These are phyloP conservation scores for Apiospora arundinis DNA, from an alignment of 2,329 filamentous ascomycete species.

Conservation along the genomic window DNA sequence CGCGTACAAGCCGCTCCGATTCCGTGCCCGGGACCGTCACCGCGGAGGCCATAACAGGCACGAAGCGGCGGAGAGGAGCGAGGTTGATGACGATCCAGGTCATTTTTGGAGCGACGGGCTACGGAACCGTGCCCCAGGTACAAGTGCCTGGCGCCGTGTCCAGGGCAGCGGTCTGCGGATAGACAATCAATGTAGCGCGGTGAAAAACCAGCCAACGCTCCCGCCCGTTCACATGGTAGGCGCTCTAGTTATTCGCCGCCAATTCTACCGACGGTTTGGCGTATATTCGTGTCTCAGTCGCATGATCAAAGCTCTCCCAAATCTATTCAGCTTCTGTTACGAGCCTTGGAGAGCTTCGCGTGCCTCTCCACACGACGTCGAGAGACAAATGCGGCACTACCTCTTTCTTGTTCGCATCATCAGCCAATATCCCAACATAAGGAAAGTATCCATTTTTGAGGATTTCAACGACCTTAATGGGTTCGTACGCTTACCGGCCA, in stretches of 20 bases:
- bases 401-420: not conserved
- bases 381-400: not conserved
- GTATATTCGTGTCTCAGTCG: no score
- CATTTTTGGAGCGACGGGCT: not conserved
- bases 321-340: not conserved
- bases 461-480: not conserved
- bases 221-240: not conserved
- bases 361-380: not conserved
- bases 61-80: not conserved
- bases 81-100: not conserved
- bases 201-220: no score
- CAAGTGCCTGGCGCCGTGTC: not conserved
- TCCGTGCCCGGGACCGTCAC: not conserved
- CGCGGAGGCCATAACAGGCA: not conserved
- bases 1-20: not conserved
- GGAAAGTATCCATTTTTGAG: not conserved
- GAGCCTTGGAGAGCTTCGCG: not conserved
- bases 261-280: slow-evolving; percentile 15
- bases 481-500: no score
- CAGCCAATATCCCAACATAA: not conserved
- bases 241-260: slow-evolving; percentile 1
- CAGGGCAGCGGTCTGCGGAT: not conserved
- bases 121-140: not conserved
- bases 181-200: no score
- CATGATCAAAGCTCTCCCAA: not conserved